A percentile compares a stretch with the other conserved stretches of the same genome.
Conservation (phyloP, 192 early-diverging fungal species). For the Coemansia sp. region DNA sequence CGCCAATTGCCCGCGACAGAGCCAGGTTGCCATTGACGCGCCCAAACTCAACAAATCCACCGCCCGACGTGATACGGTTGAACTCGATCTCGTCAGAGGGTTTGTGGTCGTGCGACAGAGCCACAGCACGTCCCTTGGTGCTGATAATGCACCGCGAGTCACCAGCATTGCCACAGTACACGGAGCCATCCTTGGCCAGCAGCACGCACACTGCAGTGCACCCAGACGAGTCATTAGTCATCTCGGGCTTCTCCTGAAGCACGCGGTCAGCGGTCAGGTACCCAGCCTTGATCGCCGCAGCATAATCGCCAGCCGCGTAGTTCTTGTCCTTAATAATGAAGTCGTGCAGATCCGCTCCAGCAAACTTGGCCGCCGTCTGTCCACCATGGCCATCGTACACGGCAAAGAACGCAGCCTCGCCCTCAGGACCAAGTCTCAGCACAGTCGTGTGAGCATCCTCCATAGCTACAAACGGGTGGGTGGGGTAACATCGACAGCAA, state of each 20-base stretch:
- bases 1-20: slow-evolving; percentile 94
- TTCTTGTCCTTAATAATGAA: slow-evolving; percentile 62
- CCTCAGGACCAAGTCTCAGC: slow-evolving; percentile 63
- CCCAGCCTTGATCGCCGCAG: slow-evolving; percentile 76
- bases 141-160: slow-evolving; percentile 93
- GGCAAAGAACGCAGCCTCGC: slow-evolving; percentile 84
- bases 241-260: slow-evolving; percentile 75
- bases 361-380: slow-evolving; percentile 79
- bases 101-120: slow-evolving; percentile 94
- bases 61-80: slow-evolving; percentile 81
- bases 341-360: slow-evolving; percentile 75
- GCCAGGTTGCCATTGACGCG: slow-evolving; percentile 99
- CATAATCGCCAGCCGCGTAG: slow-evolving; percentile 71
- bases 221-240: slow-evolving; percentile 80
- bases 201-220: slow-evolving; percentile 94
- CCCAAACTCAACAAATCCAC: slow-evolving; percentile 98
- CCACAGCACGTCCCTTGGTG: slow-evolving; percentile 67
- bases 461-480: slow-evolving; percentile 64
- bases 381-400: slow-evolving; percentile 98
- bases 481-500: not conserved
- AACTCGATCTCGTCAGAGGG: slow-evolving; percentile 84
- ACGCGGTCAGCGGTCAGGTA: slow-evolving; percentile 80
- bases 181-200: slow-evolving; percentile 76
- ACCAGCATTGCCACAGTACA: slow-evolving; percentile 90
- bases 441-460: slow-evolving; percentile 95